Conservation (phyloP, 2,329 filamentous ascomycete species). For the Dryadomyces quercus-mongolicae region DNA sequence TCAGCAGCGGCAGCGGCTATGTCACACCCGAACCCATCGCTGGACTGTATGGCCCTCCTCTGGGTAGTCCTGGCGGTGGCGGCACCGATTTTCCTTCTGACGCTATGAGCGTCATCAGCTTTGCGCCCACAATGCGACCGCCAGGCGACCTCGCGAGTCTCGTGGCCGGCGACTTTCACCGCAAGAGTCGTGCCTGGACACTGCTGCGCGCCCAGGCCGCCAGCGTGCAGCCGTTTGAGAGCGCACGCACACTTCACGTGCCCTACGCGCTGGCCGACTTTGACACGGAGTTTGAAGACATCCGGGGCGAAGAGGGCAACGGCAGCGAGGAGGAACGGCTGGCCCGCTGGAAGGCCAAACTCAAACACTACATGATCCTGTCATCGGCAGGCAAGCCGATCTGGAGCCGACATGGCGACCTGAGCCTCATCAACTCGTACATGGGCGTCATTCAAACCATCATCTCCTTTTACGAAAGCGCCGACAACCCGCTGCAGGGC, state of each 20-base stretch:
- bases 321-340: constrained; percentile 47
- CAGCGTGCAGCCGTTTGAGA: constrained; percentile 49
- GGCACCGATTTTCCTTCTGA: constrained; percentile 25
- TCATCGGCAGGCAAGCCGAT: constrained; percentile 96
- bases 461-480: constrained; percentile 87
- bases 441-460: constrained; percentile 95
- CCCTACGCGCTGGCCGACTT: constrained; percentile 55
- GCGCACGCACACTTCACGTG: constrained; percentile 24
- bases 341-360: constrained; percentile 73
- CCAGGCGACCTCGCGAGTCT: constrained; percentile 71
- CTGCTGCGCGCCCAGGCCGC: constrained; percentile 52
- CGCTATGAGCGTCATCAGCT: constrained; percentile 55
- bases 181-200: constrained; percentile 56
- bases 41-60: neutral
- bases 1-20: constrained; percentile 23
- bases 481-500: constrained; percentile 62
- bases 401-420: constrained; percentile 87
- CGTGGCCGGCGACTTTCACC: constrained; percentile 57
- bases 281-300: constrained; percentile 62
- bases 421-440: constrained; percentile 80
- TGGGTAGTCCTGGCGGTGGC: constrained; percentile 25
- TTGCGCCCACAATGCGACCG: constrained; percentile 48
- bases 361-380: constrained; percentile 94
- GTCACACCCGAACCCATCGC: constrained; percentile 21
- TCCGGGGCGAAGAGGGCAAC: constrained; percentile 31